Evolutionary conservation across 139 green algal species (phyloP).

Genomic region (Chlamydomonas asymmetrica): DNA sequence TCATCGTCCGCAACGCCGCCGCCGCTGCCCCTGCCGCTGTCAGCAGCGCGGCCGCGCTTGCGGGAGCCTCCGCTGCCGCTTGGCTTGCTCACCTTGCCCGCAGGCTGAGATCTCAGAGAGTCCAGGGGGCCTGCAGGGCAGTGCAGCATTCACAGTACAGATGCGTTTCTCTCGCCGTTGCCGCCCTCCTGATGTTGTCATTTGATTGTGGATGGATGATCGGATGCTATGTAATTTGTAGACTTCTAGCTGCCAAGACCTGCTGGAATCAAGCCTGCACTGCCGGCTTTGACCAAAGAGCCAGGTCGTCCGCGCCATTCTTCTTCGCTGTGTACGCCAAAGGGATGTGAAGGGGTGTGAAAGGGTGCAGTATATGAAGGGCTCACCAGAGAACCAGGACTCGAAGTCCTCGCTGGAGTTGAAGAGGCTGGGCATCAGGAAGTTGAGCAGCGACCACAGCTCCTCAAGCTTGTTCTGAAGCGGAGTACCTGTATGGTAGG

Average conservation of each 20-base stretch:
- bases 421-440: conserved; percentile 90
- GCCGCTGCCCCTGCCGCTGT: conserved; percentile 6
- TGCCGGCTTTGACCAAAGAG: too few relatives aligned
- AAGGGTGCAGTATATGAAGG: background rate
- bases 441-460: conserved; percentile 95
- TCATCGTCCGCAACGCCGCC: conserved; percentile 17
- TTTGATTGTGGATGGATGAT: too few relatives aligned
- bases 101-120: too few relatives aligned
- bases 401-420: conserved; percentile 66
- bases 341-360: background rate
- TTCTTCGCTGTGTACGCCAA: background rate
- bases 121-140: too few relatives aligned
- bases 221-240: too few relatives aligned
- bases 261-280: too few relatives aligned
- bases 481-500: conserved; percentile 34
- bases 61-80: background rate
- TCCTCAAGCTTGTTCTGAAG: conserved; percentile 81
- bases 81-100: background rate
- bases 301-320: too few relatives aligned
- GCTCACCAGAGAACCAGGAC: conserved; percentile 36
- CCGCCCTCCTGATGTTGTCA: too few relatives aligned
- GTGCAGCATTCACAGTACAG: too few relatives aligned
- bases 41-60: background rate
- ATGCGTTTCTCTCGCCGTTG: too few relatives aligned
- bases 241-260: too few relatives aligned